Evolutionary conservation across 2,329 filamentous ascomycete species (phyloP).

Genomic region (Tolypocladium ovalisporum): DNA sequence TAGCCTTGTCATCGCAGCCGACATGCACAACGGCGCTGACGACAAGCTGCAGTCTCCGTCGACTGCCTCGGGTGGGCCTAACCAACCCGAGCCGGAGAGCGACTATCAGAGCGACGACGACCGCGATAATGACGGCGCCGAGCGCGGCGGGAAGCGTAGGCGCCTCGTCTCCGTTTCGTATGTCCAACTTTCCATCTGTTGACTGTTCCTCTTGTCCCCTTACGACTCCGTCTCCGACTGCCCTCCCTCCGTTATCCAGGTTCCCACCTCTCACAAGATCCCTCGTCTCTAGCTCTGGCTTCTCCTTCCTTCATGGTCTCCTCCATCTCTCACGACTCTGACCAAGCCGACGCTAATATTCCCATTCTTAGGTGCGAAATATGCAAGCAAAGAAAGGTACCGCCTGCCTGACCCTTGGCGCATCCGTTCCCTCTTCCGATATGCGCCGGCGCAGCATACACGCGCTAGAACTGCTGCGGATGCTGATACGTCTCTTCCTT

Average conservation of each 20-base stretch:
- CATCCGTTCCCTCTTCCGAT: background rate
- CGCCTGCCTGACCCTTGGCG: background rate
- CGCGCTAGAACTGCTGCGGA: background rate
- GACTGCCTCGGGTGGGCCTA: constrained; percentile 18
- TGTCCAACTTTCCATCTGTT: background rate
- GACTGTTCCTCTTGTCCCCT: background rate
- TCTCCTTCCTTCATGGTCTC: constrained; percentile 8
- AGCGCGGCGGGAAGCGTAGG: constrained; percentile 41
- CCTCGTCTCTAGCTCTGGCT: background rate
- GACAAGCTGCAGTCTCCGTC: constrained; percentile 10
- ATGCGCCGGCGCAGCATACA: background rate
- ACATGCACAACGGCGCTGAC: constrained; percentile 11
- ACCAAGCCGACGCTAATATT: constrained; percentile 23
- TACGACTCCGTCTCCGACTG: background rate
- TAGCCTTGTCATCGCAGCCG: constrained; percentile 1
- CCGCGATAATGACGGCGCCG: constrained; percentile 24
- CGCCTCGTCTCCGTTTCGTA: constrained; percentile 50
- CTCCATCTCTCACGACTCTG: constrained; percentile 1
- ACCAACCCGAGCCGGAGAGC: constrained; percentile 31
- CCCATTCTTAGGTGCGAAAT: constrained; percentile 52
- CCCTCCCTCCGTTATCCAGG: background rate
- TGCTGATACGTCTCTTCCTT: background rate
- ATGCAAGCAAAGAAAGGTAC: constrained; percentile 71
- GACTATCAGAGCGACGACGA: constrained; percentile 41
- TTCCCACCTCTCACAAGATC: background rate